Base-by-base conservation (phyloP, 768 basidiomycete species). In the Mycena maculata region DNA sequence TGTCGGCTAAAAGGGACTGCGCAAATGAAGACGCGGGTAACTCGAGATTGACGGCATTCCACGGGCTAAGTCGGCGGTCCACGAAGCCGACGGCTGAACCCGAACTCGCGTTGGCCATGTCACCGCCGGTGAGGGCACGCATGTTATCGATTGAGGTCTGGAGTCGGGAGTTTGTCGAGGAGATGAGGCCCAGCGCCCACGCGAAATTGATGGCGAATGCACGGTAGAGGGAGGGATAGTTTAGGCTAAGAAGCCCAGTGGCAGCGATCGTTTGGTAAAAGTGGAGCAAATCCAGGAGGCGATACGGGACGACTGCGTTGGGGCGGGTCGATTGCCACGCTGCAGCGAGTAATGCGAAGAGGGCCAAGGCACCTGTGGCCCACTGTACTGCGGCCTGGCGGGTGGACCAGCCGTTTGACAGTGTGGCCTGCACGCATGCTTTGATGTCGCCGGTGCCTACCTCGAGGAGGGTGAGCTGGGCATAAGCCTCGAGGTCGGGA, bases 401-500 rank as follows among this genome's bases (percentile, higher is more conserved):
- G 1, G 89, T 86, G 1, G 95, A 93, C 86, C 90, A 90, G 12
- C 96, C 96, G 75, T 99, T 99, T 20, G 94, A 91, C 13, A 98
- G 82, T 2, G 95, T 96, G 20, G 95, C 88, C 77, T 96, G 95
- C 10, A 99, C 86, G 73, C 97, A 99, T 0, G 95, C 94, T 58
- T 91, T 93, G 67, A 93, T 83, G 10, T 87, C 76, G 52, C 92
- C 90, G 7, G 93, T 92, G 53, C 82, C 80, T 33, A 88, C 85
- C 67, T 93, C 88, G 3, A 82, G 86, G 42, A 97, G 84, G 7
- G 89, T 86, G 59, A 98, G 80, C 72, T 95, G 92, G 0, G 90
- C 95, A 73, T 88, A 95, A 20, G 93, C 95, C 76, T 98, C 95
- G 7, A 98, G 84, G 78, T 99, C 93, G 6, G 97, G 97, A 39